Evolutionary conservation across 768 basidiomycete genomes (phyloP), one percentile per base, ranked within the genome.

Genomic region (Trametes sanguinea): DNA sequence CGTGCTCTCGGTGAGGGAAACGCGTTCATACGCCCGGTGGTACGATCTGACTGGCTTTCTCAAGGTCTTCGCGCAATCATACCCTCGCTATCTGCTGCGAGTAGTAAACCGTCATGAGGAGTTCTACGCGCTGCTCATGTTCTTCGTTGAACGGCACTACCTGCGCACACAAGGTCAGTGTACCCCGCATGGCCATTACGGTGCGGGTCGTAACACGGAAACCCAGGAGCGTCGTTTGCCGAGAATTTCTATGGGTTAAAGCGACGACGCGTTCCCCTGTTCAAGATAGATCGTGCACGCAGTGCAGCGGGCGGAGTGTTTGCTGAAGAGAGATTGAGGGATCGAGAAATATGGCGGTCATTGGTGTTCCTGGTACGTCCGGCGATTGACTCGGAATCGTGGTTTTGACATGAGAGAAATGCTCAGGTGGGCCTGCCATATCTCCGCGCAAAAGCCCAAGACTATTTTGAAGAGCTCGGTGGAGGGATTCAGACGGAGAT

Each of bases 241-340:
- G 96, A 98, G 74, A 91, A 96, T 69, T 98, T 99, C 72, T 98
- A 98, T 74, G 93, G 93, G 0, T 76, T 99, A 50, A 94, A 94
- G 71, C 78, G 95, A 45, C 80, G 93, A 60, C 77, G 90, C 40
- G 79, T 82, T 59, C 89, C 91, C 3, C 83, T 84, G 67, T 85
- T 92, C 65, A 83, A 88, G 63, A 85, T 84, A 2, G 85, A 89
- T 44, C 81, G 90, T 57, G 83, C 87, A 1, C 76, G 78, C 45
- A 83, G 83, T 30, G 91, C 90, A 43, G 86, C 89, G 9, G 87
- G 84, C 11, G 85, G 86, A 3, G 75, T 87, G 35, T 84, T 86
- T 10, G 68, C 76, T 2, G 86, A 85, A 67, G 90, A 92, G 73
- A 83, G 80, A 55, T 76, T 98, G 35, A 77, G 87, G 51, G 74